A percentile compares a stretch with the other conserved stretches of the same genome.
phyloP scores from a whole-genome alignment of 441 rosid species.

The Gossypium schwendimanii region DNA sequence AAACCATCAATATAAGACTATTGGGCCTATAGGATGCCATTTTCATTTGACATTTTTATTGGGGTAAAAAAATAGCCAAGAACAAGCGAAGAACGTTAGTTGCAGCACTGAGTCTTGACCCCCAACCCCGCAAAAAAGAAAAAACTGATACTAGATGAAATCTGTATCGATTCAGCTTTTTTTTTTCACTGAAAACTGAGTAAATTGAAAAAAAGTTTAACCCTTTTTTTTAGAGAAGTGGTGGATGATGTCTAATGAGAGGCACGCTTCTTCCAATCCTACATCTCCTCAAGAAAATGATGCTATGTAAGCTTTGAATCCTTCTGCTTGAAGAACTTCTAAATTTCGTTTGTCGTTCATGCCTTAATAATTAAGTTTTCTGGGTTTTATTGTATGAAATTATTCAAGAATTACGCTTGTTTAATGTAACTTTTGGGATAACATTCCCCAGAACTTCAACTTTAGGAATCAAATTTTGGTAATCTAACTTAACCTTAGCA shows the following conservation, averaged over 20 bases:
- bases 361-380: not conserved
- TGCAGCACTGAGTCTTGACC: not conserved
- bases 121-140: not conserved
- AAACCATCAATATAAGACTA: not conserved
- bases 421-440: not conserved
- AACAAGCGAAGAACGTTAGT: not conserved
- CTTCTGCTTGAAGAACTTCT: slow-evolving; percentile 2
- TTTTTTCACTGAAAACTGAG: not conserved
- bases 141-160: not conserved
- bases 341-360: not conserved
- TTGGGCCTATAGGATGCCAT: slow-evolving; percentile 5
- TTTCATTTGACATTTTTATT: not conserved
- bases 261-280: slow-evolving; percentile 24
- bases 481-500: not conserved
- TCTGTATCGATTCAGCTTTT: not conserved
- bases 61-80: not conserved
- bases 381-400: not conserved
- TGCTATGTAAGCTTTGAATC: slow-evolving; percentile 44
- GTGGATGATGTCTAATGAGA: slow-evolving; percentile 42
- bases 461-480: not conserved
- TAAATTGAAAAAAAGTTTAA: not conserved
- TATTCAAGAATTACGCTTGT: not conserved
- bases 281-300: slow-evolving; percentile 46
- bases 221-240: not conserved
- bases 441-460: not conserved